Evolutionary conservation across 768 basidiomycete species (phyloP).

Genomic region (Suillus occidentalis): DNA sequence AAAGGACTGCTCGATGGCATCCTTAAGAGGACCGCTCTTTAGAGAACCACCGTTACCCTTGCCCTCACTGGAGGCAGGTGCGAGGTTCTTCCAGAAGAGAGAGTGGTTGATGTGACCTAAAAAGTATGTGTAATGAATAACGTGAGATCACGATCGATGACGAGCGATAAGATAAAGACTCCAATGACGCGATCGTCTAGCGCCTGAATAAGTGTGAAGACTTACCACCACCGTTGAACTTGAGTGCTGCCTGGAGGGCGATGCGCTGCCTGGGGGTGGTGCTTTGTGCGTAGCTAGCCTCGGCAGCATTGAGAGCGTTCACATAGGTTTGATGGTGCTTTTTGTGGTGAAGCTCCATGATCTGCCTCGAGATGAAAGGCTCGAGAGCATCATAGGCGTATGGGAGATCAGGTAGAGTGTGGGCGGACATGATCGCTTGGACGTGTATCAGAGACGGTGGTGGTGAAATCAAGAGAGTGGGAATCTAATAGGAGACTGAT

Average conservation of each 20-base stretch:
- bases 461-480: slow-evolving; percentile 6
- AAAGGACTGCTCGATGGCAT: slow-evolving; percentile 60
- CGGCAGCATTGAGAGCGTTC: slow-evolving; percentile 88
- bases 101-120: slow-evolving; percentile 91
- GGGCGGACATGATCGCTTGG: slow-evolving; percentile 34
- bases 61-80: slow-evolving; percentile 53
- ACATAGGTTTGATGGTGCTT: slow-evolving; percentile 98
- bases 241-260: slow-evolving; percentile 85
- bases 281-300: slow-evolving; percentile 69
- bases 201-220: slow-evolving; percentile 8
- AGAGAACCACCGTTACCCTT: slow-evolving; percentile 64
- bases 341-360: slow-evolving; percentile 93
- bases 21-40: slow-evolving; percentile 63
- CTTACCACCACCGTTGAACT: slow-evolving; percentile 95
- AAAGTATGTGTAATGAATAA: slow-evolving; percentile 12
- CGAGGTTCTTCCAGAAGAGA: slow-evolving; percentile 94
- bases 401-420: slow-evolving; percentile 70
- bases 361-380: slow-evolving; percentile 89
- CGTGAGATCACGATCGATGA: slow-evolving; percentile 13
- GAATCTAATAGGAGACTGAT: slow-evolving; percentile 8
- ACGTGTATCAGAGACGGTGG: slow-evolving; percentile 5
- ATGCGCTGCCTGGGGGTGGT: slow-evolving; percentile 76
- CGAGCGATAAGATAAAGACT: slow-evolving; percentile 14
- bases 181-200: background rate
- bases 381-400: slow-evolving; percentile 89